Evolutionary conservation across 2,329 filamentous ascomycete genomes (phyloP).

Genomic region (Verticillium nubilum): DNA sequence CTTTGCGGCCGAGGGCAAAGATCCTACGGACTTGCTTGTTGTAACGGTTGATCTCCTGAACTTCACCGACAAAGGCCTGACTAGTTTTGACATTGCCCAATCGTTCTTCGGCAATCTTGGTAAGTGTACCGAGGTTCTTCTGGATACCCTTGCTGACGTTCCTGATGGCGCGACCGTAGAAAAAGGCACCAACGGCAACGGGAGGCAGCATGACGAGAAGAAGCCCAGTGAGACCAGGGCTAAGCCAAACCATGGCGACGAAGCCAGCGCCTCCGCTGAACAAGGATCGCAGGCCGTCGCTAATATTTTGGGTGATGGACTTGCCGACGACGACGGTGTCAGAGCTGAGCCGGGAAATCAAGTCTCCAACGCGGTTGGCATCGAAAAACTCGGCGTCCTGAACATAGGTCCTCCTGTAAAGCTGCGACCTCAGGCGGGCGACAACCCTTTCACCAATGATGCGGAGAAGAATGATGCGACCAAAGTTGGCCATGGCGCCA

Average conservation of each 20-base stretch:
- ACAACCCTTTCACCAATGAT: slow-evolving; percentile 96
- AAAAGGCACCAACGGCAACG: slow-evolving; percentile 81
- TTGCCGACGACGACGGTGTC: slow-evolving; percentile 98
- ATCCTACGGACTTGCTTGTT: slow-evolving; percentile 90
- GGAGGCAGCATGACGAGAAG: slow-evolving; percentile 85
- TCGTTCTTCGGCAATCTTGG: slow-evolving; percentile 97
- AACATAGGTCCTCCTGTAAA: slow-evolving; percentile 89
- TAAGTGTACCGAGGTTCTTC: slow-evolving; percentile 84
- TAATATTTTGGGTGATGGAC: slow-evolving; percentile 96
- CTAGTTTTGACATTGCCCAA: slow-evolving; percentile 94
- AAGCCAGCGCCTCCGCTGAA: slow-evolving; percentile 90
- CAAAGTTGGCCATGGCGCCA: slow-evolving; percentile 88
- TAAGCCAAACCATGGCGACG: slow-evolving; percentile 92
- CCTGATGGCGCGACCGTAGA: slow-evolving; percentile 85
- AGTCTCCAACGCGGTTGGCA: slow-evolving; percentile 90
- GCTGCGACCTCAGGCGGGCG: slow-evolving; percentile 76
- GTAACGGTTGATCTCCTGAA: slow-evolving; percentile 85
- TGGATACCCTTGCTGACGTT: slow-evolving; percentile 90
- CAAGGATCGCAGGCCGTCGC: slow-evolving; percentile 84
- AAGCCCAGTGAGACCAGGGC: slow-evolving; percentile 81
- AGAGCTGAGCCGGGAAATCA: slow-evolving; percentile 91
- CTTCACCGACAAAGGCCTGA: slow-evolving; percentile 91
- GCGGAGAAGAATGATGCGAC: slow-evolving; percentile 84
- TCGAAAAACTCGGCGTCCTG: slow-evolving; percentile 99
- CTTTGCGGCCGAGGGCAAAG: slow-evolving; percentile 79